Evolutionary conservation across 1,284 basidiomycete genomes (phyloP), one percentile per base, ranked within the genome.

Genomic region (Puccinia coronata): DNA sequence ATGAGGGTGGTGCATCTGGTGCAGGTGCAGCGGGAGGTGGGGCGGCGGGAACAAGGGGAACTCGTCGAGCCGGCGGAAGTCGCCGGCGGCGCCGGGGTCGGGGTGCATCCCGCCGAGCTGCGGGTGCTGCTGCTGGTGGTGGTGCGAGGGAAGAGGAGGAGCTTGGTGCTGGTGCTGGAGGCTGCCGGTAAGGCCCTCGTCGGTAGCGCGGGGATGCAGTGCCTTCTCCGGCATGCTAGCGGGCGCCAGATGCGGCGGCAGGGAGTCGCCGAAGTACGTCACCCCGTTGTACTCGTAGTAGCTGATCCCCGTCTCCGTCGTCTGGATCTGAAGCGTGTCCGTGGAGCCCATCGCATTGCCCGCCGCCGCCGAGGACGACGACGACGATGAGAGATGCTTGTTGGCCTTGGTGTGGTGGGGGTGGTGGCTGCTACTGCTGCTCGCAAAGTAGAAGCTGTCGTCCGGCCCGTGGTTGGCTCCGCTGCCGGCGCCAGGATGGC

Each of bases 261-360:
- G 11, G 36, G 59, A 67, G n/a, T 47, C 41, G 9, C 57, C 53
- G 36, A 77, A 77, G 31, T 77, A 77, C 3, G 75, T 77, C 20
- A 77, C 75, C 23, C 75, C 75, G 31, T 65, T 77, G 51, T 67
- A 61, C 51, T 77, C 75, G 57, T 67, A 77, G 55, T 67, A 77
- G n/a, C 47, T 67, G 31, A 77, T 67, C 41, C 63, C 75, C 5
- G 28, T 53, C 28, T 67, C 75, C 23, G 63, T 67, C 41, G 36
- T 77, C 63, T 51, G 53, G n/a, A 53, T 20, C 55, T 59, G 55
- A 11, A 11, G 55, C 25, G 25, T 34, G 28, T 59, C 55, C 25
- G 25, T 9, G 25, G 55, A 59, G 25, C 34, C 14, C 59, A 34
- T 36, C 28, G 12, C n/a, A n/a, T n/a, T n/a, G n/a, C n/a, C n/a